A percentile compares a stretch with the other conserved stretches of the same genome.
These are phyloP conservation scores for Tricholoma flavovirens DNA, from an alignment of 768 basidiomycete genomes.

Conservation along the genomic window DNA sequence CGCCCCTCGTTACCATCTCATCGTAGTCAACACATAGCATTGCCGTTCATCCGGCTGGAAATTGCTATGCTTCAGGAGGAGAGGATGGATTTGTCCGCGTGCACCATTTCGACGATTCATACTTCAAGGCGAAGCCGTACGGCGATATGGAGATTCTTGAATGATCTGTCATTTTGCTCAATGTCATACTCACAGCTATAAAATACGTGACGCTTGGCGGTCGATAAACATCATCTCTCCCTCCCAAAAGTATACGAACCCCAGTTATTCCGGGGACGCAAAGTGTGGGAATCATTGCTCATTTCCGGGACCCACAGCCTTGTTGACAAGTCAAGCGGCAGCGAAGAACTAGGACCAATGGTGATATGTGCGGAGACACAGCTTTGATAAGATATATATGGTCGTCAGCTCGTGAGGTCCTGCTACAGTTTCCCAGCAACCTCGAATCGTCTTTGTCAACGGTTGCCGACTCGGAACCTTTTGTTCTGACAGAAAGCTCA, in stretches of 20 bases:
- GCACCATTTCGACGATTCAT: constrained; percentile 92
- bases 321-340: background rate
- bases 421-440: too few species aligned
- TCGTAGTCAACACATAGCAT: constrained; percentile 46
- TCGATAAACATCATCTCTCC: too few species aligned
- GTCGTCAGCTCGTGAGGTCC: too few species aligned
- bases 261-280: background rate
- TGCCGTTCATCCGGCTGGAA: constrained; percentile 87
- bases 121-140: constrained; percentile 88
- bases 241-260: too few species aligned
- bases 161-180: constrained; percentile 20
- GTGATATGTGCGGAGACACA: too few species aligned
- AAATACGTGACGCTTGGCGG: too few species aligned
- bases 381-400: too few species aligned
- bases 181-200: background rate
- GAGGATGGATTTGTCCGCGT: constrained; percentile 95
- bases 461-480: background rate
- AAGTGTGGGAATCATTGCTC: background rate
- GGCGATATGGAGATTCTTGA: constrained; percentile 74
- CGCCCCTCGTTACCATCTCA: background rate
- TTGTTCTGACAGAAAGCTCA: too few species aligned
- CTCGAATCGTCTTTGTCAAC: too few species aligned
- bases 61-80: constrained; percentile 87
- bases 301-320: background rate
- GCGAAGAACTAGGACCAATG: too few species aligned